Evolutionary conservation across 208 protist species (phyloP).

Genomic region (Herpetomonas samuelpessoai): DNA sequence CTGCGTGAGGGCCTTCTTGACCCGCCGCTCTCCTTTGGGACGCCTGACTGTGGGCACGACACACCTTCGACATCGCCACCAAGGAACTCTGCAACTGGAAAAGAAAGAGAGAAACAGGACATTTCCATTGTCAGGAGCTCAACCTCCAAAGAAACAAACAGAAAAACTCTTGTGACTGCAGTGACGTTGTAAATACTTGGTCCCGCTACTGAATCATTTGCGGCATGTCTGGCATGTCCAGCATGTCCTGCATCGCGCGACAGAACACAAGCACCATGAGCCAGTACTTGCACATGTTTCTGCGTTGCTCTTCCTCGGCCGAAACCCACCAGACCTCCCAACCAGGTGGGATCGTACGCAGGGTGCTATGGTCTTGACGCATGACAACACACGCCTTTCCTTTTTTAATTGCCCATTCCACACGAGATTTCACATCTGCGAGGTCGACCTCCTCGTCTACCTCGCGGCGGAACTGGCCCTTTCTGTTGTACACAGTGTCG

Average conservation of each 20-base stretch:
- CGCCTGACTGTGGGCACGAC: too few relatives aligned
- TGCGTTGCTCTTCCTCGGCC: constrained; percentile 41
- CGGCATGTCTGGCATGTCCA: constrained; percentile 86
- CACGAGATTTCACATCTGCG: neutral
- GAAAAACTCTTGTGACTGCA: constrained; percentile 13
- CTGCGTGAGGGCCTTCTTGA: too few relatives aligned
- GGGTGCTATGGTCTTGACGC: constrained; percentile 21
- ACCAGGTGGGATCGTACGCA: constrained; percentile 26
- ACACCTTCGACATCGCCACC: too few relatives aligned
- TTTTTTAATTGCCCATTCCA: constrained; percentile 10
- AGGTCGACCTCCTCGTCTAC: constrained; percentile 4
- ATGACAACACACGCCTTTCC: constrained; percentile 23
- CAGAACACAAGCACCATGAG: constrained; percentile 30
- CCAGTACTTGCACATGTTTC: constrained; percentile 67
- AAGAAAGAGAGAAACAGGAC: too few relatives aligned
- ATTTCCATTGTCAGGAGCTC: too few relatives aligned
- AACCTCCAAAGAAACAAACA: too few relatives aligned
- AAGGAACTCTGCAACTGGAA: too few relatives aligned
- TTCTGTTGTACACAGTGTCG: constrained; percentile 10
- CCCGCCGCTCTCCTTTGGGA: too few relatives aligned
- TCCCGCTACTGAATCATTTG: constrained; percentile 50
- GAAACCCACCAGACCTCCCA: constrained; percentile 81
- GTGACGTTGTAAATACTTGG: neutral
- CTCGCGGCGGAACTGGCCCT: constrained; percentile 3
- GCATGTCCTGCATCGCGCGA: constrained; percentile 60